These are phyloP conservation scores for Tolypocladium paradoxum DNA, from an alignment of 2,329 filamentous ascomycete genomes.

Conservation along the genomic window DNA sequence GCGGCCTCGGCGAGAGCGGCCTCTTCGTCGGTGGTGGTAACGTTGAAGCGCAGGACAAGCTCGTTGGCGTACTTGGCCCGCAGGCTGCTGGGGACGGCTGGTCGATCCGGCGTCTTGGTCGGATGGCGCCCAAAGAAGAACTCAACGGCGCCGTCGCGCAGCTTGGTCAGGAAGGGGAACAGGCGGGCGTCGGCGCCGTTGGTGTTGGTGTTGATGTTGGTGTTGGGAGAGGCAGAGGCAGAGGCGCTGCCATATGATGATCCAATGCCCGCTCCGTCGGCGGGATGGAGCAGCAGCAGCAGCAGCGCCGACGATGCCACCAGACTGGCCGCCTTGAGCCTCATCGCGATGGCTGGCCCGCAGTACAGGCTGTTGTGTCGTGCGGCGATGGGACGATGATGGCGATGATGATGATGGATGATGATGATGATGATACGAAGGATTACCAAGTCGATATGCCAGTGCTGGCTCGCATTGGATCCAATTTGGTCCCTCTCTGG, in stretches of 20 bases:
- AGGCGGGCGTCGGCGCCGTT: slow-evolving; percentile 12
- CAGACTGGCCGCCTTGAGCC: background rate
- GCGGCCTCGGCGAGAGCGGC: slow-evolving; percentile 61
- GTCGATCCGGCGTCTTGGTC: slow-evolving; percentile 14
- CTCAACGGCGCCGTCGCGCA: slow-evolving; percentile 39
- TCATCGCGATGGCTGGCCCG: background rate
- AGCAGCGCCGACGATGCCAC: background rate
- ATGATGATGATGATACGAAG: background rate
- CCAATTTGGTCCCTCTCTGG: background rate
- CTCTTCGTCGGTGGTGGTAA: slow-evolving; percentile 59
- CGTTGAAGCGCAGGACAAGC: slow-evolving; percentile 81
- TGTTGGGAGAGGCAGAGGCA: background rate
- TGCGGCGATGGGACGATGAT: background rate
- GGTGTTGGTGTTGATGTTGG: background rate
- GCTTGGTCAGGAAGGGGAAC: slow-evolving; percentile 38
- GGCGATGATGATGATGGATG: background rate
- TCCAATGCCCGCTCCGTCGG: background rate
- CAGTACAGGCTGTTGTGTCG: background rate
- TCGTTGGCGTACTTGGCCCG: slow-evolving; percentile 58
- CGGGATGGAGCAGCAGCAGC: background rate
- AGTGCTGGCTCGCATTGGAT: background rate
- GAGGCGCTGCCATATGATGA: background rate
- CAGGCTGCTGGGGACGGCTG: slow-evolving; percentile 17
- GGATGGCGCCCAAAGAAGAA: slow-evolving; percentile 37
- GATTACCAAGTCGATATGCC: background rate